Evolutionary conservation across 2,329 filamentous ascomycete genomes (phyloP), one percentile per base, ranked within the genome.

Genomic region (Paecilomyces formosus): DNA sequence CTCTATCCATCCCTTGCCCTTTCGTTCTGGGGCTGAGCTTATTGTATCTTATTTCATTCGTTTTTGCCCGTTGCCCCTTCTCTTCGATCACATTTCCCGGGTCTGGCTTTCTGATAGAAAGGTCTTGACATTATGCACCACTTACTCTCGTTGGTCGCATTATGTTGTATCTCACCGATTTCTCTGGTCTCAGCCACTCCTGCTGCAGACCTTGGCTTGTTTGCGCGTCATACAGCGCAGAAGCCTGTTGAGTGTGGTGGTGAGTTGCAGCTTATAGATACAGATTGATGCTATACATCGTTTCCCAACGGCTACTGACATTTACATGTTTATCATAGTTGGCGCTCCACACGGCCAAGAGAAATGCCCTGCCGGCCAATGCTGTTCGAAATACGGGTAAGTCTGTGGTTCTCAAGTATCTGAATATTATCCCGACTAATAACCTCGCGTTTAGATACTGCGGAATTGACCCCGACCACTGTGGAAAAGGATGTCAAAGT

Each of bases 341-440:
- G 22, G 50, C 56, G 61, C 61, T 22, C 26, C 52, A 21, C n/a
- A 58, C 54, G 51, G 58, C 50, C 8, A 24, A 55, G 26, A 58
- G 56, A 22, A 54, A 55, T 63, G 57, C 18, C 59, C 61, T n/a
- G 24, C 61, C 4, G 30, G 52, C 12, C 52, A 57, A 8, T 65
- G 61, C 30, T 65, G 62, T 49, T 56, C 35, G 12, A 35, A 59
- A 50, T 62, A 55, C 35, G 61, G 63, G 21, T 65, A 61, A 28
- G 21, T 52, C 8, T 4, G n/a, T 6, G 7, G 28, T 15, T 9
- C 11, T 52, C 11, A 11, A 28, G 22, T 24, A 12, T 52, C 18
- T 52, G 28, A 15, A 26, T 2, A 28, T 8, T 18, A 13, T 3
- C 22, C 6, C 7, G 24, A 26, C 9, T 26, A 24, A 52, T 8